Evolutionary conservation across 2,329 filamentous ascomycete genomes (phyloP).

Genomic region (Bipolaris victoriae): DNA sequence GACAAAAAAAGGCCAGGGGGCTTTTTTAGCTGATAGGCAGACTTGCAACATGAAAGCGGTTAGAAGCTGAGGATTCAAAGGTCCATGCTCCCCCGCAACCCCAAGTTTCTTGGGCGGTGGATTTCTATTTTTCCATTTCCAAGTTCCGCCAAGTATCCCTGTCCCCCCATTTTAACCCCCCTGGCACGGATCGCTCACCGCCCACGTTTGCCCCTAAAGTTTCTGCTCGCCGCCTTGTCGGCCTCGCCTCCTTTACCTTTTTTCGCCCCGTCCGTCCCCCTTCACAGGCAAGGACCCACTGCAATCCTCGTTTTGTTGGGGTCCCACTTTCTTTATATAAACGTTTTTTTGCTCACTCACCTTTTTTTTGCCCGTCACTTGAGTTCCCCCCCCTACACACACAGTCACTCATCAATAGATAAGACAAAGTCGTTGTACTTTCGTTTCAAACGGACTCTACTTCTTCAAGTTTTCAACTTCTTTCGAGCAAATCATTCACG

Average conservation of each 20-base stretch:
- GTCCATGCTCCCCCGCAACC: slow-evolving; percentile 8
- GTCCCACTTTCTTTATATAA: slow-evolving; percentile 24
- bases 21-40: no score
- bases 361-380: neutral
- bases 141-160: slow-evolving; percentile 3
- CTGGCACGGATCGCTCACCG: slow-evolving; percentile 26
- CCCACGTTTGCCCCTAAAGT: slow-evolving; percentile 20
- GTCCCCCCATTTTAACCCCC: neutral
- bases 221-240: slow-evolving; percentile 7
- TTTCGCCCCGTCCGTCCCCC: neutral
- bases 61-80: no score
- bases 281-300: slow-evolving; percentile 2
- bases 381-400: slow-evolving; percentile 14
- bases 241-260: slow-evolving; percentile 17
- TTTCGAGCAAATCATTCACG: neutral
- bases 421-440: neutral
- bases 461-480: neutral
- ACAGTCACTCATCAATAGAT: neutral
- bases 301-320: neutral
- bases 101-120: neutral
- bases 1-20: no score
- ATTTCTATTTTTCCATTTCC: neutral
- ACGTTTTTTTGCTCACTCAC: slow-evolving; percentile 8
- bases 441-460: neutral
- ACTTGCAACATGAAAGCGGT: no score